phyloP scores from a whole-genome alignment of 1,139 yeast genomes.

The Pichia sp. region DNA sequence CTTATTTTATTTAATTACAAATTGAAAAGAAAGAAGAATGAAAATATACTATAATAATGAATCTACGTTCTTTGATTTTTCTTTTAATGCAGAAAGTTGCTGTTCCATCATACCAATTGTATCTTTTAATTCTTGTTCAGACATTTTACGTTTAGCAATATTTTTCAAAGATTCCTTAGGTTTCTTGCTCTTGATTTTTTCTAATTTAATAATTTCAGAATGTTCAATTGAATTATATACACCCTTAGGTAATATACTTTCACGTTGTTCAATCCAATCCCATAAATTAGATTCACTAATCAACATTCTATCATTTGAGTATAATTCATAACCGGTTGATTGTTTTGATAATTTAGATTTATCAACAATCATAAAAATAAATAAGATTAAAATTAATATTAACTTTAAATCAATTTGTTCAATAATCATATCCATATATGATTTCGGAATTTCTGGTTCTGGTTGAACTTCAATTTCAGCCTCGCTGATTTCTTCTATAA shows the following conservation, averaged over 20 bases:
- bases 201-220: too few species aligned
- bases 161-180: constrained; percentile 1
- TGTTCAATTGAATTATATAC: too few species aligned
- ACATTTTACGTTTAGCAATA: constrained; percentile 10
- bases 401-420: constrained; percentile 23
- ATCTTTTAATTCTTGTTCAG: constrained; percentile 22
- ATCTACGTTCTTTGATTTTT: constrained; percentile 4
- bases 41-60: neutral
- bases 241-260: constrained; percentile 13
- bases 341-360: constrained; percentile 13
- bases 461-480: constrained; percentile 2
- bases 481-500: constrained; percentile 19
- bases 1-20: neutral
- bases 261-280: constrained; percentile 69
- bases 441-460: constrained; percentile 8
- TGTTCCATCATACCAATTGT: constrained; percentile 24
- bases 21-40: neutral
- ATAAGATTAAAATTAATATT: constrained; percentile 16
- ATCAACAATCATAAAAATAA: constrained; percentile 20
- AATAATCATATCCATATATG: constrained; percentile 12
- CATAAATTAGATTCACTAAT: constrained; percentile 64
- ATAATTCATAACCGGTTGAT: constrained; percentile 22
- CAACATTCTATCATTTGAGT: constrained; percentile 30
- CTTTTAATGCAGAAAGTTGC: constrained; percentile 21
- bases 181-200: neutral